These are phyloP conservation scores for Quercus bicolor DNA, from an alignment of 306 rosid genomes.

Conservation along the genomic window DNA sequence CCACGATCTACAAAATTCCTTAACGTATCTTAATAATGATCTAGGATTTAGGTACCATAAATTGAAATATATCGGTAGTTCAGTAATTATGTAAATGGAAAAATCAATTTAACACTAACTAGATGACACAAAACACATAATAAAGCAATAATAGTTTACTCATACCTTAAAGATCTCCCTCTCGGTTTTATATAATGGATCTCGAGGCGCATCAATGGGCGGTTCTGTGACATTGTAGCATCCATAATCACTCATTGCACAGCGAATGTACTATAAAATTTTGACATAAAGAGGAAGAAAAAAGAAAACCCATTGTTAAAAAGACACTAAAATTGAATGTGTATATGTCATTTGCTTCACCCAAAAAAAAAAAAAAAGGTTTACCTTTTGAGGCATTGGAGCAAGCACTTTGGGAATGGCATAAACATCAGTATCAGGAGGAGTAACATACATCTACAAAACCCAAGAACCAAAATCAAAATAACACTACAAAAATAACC, in stretches of 20 bases:
- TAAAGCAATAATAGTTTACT: neutral
- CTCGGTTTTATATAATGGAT: slow-evolving; percentile 77
- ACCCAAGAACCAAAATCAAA: neutral
- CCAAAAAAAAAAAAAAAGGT: neutral
- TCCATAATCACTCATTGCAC: slow-evolving; percentile 78
- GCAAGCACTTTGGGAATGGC: slow-evolving; percentile 85
- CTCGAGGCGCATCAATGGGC: slow-evolving; percentile 90
- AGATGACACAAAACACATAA: slow-evolving; percentile 5
- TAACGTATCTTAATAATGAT: too few relatives aligned
- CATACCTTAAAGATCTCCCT: slow-evolving; percentile 77
- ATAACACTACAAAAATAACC: neutral
- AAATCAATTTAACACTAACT: neutral
- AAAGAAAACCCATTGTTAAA: neutral
- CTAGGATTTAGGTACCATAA: neutral
- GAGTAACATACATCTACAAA: slow-evolving; percentile 90
- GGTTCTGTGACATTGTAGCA: slow-evolving; percentile 87
- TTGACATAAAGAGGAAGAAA: slow-evolving; percentile 1
- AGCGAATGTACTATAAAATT: slow-evolving; percentile 75
- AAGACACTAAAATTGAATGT: neutral
- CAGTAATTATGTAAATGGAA: neutral
- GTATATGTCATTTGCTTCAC: neutral
- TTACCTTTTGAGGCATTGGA: slow-evolving; percentile 92
- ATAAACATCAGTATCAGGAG: slow-evolving; percentile 94
- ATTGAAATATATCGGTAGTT: neutral
- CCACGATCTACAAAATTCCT: too few relatives aligned